A percentile compares a stretch with the other conserved stretches of the same genome.
Evolutionary conservation across 2,329 filamentous ascomycete species (phyloP).

Genomic region (Leptosphaerulina australis): DNA sequence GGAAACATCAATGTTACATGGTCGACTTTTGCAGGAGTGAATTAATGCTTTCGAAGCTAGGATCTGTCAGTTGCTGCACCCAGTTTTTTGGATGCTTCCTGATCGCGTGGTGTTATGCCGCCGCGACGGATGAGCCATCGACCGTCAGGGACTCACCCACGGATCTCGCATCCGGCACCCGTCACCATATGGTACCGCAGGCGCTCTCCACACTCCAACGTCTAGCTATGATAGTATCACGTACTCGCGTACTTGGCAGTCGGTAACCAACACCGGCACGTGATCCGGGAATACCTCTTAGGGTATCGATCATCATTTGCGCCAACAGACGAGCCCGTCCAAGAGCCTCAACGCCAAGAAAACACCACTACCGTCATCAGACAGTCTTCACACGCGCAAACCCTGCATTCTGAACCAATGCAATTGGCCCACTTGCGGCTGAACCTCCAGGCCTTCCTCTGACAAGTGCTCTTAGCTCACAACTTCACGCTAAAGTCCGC

Average conservation of each 20-base stretch:
- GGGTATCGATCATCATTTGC: constrained; percentile 13
- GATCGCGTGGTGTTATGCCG: constrained; percentile 8
- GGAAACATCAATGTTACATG: no score
- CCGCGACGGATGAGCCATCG: not conserved
- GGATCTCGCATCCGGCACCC: not conserved
- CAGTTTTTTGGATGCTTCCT: not conserved
- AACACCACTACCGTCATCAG: constrained; percentile 14
- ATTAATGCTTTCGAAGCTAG: no score
- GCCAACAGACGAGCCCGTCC: constrained; percentile 15
- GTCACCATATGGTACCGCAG: not conserved
- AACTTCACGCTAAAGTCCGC: constrained; percentile 8
- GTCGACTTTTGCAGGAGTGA: no score
- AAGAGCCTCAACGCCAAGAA: constrained; percentile 19
- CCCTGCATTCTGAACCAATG: not conserved
- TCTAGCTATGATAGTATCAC: not conserved
- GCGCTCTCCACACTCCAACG: not conserved
- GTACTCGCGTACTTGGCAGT: constrained; percentile 12
- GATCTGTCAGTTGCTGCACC: no score
- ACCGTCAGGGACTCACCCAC: not conserved
- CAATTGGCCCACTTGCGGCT: constrained; percentile 6
- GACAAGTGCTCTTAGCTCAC: constrained; percentile 21
- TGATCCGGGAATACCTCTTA: constrained; percentile 10
- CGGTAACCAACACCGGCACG: constrained; percentile 12
- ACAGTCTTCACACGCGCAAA: not conserved
- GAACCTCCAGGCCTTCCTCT: constrained; percentile 1